Percentiles rank a stretch among this genome's conserved stretches.
phyloP scores from a whole-genome alignment of 1,284 basidiomycete genomes.

The Apiotrichum sp. region DNA sequence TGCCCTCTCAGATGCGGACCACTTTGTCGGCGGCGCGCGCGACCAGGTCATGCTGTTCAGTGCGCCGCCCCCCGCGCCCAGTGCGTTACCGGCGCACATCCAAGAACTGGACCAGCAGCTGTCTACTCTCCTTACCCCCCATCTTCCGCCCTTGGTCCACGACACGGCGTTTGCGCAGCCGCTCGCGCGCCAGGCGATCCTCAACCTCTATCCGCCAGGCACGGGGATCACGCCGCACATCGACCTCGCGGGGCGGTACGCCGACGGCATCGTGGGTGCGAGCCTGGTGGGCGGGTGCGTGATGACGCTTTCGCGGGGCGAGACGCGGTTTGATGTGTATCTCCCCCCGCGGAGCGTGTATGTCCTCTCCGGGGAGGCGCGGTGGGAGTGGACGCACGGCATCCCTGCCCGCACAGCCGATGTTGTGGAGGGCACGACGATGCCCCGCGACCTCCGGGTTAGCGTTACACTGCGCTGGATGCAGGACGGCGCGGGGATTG shows the following conservation, averaged over 20 bases:
- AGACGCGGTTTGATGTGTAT: slow-evolving; percentile 35
- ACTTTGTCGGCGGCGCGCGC: slow-evolving; percentile 37
- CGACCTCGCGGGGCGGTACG: slow-evolving; percentile 48
- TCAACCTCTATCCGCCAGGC: slow-evolving; percentile 49
- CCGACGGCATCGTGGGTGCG: slow-evolving; percentile 44
- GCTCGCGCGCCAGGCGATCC: slow-evolving; percentile 43
- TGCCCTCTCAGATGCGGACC: slow-evolving; percentile 27
- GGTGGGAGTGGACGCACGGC: slow-evolving; percentile 50
- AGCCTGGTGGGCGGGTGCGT: slow-evolving; percentile 38
- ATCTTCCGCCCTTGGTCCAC: slow-evolving; percentile 4
- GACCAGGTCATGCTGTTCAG: slow-evolving; percentile 48
- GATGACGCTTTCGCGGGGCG: slow-evolving; percentile 25
- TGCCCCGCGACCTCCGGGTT: slow-evolving; percentile 37
- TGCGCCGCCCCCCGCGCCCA: not conserved
- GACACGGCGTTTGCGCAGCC: slow-evolving; percentile 23
- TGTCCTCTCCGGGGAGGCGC: slow-evolving; percentile 41
- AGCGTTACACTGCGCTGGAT: slow-evolving; percentile 46
- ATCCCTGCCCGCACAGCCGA: slow-evolving; percentile 37
- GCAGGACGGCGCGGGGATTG: slow-evolving; percentile 37
- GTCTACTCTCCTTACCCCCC: slow-evolving; percentile 10
- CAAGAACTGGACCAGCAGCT: slow-evolving; percentile 15
- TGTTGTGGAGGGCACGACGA: slow-evolving; percentile 24
- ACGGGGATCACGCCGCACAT: slow-evolving; percentile 49
- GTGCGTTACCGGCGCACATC: slow-evolving; percentile 25
- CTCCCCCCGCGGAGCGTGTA: slow-evolving; percentile 46